phyloP scores from a whole-genome alignment of 345 rosid species.

The Eucalyptus cloeziana region DNA sequence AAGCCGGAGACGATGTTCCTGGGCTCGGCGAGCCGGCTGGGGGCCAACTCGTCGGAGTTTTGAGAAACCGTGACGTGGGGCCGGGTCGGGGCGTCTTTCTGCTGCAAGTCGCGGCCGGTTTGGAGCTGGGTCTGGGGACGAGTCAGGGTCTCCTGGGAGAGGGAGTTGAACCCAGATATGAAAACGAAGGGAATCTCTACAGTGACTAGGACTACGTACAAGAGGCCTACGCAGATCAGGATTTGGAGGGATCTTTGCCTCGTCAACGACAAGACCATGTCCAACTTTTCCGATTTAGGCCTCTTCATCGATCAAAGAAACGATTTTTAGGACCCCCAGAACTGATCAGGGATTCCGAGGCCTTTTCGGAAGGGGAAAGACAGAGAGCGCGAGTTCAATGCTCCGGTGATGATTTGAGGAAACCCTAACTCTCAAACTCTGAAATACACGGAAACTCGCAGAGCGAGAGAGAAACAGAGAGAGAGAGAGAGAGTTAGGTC shows the following conservation, averaged over 20 bases:
- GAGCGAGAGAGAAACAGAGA: not conserved
- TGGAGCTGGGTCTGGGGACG: conserved; percentile 46
- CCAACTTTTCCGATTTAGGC: not conserved
- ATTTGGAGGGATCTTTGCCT: conserved; percentile 66
- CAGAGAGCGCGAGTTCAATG: not conserved
- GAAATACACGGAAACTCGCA: not conserved
- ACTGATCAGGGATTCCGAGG: not conserved
- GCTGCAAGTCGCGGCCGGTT: conserved; percentile 28
- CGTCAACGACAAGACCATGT: conserved; percentile 19
- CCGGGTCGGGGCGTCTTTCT: conserved; percentile 40
- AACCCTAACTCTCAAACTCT: not conserved
- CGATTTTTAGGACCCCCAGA: not conserved
- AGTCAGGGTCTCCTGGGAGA: conserved; percentile 34
- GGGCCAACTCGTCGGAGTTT: conserved; percentile 12
- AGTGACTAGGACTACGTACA: conserved; percentile 51
- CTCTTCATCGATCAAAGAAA: not conserved
- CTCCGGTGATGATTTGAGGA: not conserved
- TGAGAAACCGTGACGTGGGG: conserved; percentile 35
- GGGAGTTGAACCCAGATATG: conserved; percentile 28
- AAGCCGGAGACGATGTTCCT: conserved; percentile 36
- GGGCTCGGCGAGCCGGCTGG: not conserved
- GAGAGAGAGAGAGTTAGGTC: not conserved
- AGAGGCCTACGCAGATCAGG: conserved; percentile 33
- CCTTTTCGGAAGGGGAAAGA: not conserved
- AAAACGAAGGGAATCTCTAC: conserved; percentile 77